Evolutionary conservation across 164 flowering plant species (phyloP), one percentile per base, ranked within the genome.

Genomic region (Aristolochia contorta): DNA sequence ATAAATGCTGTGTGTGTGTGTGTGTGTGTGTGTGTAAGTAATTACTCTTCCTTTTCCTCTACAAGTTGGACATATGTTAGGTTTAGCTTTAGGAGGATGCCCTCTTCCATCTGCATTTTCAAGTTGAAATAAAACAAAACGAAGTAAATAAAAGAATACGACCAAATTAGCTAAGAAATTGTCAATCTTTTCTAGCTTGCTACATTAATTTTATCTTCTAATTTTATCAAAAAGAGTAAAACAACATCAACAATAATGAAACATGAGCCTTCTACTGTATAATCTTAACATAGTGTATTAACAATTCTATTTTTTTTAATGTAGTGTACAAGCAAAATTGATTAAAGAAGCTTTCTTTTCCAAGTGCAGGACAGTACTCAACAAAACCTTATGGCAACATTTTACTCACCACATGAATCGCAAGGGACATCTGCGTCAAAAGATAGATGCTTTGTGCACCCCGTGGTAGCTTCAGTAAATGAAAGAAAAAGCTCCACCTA

Each of bases 381-480:
- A 18, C 22, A 19, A 50, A 7, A 50, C 22, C 4, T n/a, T 22
- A n/a, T 19, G 32, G 19, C 9, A 21, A 33, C 21, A 58, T 41
- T 65, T 62, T 57, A 85, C 98, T 84, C 72, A 89, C 98, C 20
- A 66, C 98, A 92, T 25, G 85, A 72, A 79, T 83, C 84, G 68
- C 98, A 89, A 10, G 80, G 93, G 66, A 87, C 78, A 57, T 54
- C 57, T 41, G 96, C 83, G 72, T 84, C 80, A 77, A 89, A 78
- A 19, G 83, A 80, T 24, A 92, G 41, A 62, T 75, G 67, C 68
- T 82, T 89, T 60, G 77, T 76, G 81, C 98, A 92, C 60, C 98
- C 98, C 67, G 77, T 70, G 25, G 82, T 87, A 68, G 98, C 96
- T 82, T 92, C 98, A 69, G 78, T 54, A 71, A 92, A 87, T 60